Evolutionary conservation across 2,329 filamentous ascomycete species (phyloP).

Genomic region (Penicillium brevicompactum): DNA sequence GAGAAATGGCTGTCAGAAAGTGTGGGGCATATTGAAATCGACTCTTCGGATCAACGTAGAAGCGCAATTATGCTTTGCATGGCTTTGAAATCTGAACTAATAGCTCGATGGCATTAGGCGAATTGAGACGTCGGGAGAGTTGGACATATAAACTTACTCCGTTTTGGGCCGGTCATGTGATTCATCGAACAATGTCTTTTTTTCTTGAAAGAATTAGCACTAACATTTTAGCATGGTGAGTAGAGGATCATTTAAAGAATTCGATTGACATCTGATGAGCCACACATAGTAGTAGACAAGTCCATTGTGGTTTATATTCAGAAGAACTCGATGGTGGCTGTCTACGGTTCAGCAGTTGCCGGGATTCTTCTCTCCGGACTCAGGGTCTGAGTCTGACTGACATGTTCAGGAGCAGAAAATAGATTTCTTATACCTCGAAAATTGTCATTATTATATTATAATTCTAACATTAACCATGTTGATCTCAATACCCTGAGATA

Average conservation of each 20-base stretch:
- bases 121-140: background rate
- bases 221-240: too few relatives aligned
- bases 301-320: too few relatives aligned
- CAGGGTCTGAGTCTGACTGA: too few relatives aligned
- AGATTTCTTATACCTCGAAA: background rate
- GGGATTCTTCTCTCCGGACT: too few relatives aligned
- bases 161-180: slow-evolving; percentile 7
- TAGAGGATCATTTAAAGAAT: too few relatives aligned
- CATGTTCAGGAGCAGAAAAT: too few relatives aligned
- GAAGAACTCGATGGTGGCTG: too few relatives aligned
- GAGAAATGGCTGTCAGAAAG: slow-evolving; percentile 1
- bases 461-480: background rate
- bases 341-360: too few relatives aligned
- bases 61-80: background rate
- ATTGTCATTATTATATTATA: slow-evolving; percentile 5
- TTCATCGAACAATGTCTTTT: too few relatives aligned
- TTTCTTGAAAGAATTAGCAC: too few relatives aligned
- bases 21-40: background rate
- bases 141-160: background rate
- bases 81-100: background rate
- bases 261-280: too few relatives aligned
- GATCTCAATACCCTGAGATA: background rate
- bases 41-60: slow-evolving; percentile 5
- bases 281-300: too few relatives aligned
- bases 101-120: background rate